Evolutionary conservation across 108 stramenopile genomes (phyloP).

Genomic region (Nitzschia putrida): DNA sequence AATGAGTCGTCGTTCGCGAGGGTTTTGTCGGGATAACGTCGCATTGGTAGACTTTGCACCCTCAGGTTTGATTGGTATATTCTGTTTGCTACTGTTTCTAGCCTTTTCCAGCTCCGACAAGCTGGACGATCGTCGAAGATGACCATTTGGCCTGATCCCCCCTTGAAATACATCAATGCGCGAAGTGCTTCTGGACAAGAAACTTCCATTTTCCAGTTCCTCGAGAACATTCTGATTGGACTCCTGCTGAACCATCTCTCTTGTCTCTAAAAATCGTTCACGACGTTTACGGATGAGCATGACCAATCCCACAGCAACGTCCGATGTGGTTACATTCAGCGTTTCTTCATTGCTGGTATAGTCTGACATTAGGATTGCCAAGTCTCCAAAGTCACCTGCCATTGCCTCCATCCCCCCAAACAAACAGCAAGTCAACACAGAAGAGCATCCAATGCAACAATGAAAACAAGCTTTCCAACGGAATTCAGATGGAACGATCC

Average conservation of each 20-base stretch:
- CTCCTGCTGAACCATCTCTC: constrained; percentile 17
- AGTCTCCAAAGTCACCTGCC: constrained; percentile 32
- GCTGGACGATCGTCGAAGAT: neutral
- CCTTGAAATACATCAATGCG: neutral
- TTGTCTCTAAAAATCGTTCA: constrained; percentile 42
- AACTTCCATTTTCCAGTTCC: neutral
- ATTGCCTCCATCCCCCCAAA: constrained; percentile 62
- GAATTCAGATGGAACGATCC: constrained; percentile 15
- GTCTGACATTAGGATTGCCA: constrained; percentile 53
- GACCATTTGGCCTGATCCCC: neutral
- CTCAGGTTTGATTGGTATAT: too few relatives aligned
- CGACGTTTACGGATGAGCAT: constrained; percentile 55
- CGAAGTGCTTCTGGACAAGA: neutral
- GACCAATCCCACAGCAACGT: constrained; percentile 64
- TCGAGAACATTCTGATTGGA: neutral
- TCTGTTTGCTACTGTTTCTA: too few relatives aligned
- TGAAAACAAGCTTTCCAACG: constrained; percentile 13
- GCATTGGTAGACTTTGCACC: neutral
- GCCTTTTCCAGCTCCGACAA: neutral
- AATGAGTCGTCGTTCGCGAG: constrained; percentile 43
- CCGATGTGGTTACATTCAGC: constrained; percentile 62
- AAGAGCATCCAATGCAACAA: constrained; percentile 37
- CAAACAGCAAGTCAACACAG: constrained; percentile 64
- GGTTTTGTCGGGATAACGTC: constrained; percentile 14
- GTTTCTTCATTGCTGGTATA: constrained; percentile 57